Base-by-base conservation (phyloP, 805 yeast genomes). In the Yarrowia alimentaria region DNA sequence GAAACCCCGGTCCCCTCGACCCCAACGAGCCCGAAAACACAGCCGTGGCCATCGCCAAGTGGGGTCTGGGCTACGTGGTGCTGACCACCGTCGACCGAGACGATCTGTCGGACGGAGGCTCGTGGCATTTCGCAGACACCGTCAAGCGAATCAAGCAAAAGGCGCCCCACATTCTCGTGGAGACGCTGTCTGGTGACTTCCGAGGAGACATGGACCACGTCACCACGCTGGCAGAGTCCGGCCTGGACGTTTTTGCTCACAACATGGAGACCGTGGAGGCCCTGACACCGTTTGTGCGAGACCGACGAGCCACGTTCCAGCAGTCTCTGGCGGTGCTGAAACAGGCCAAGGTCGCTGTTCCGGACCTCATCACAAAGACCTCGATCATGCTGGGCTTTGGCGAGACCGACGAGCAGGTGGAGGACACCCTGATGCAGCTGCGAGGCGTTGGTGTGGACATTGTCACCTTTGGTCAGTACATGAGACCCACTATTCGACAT, bases 21-120 rank as follows among this genome's bases (percentile, higher is more conserved):
- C 96, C 97, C 16, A 80, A 76, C 74, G 99, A 93, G 67, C 99
- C 99, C 1, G 96, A 87, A 63, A 88, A 93, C 61, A 94, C 99
- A 0, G 98, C 98, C 0, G 96, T 86, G 60, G 99, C 99, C 22
- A 89, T 93, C 54, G 80, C 87, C 32, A 81, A 96, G 68, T 93
- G 99, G 99, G 98, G 98, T 0, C 76, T 93, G 57, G 99, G 99
- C 20, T 93, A 93, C 64, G 97, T 93, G 8, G 99, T 93, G 16
- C 73, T 93, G 56, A 93, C 99, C 13, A 90, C 99, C 1, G 99
- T 93, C 14, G 99, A 93, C 66, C 78, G 99, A 69, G 99, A 93
- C 66, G 99, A 93, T 67, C 73, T 93, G 58, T 60, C 75, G 0
- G 99, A 93, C 63, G 97, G 98, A 54, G 99, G 99, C 33, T 82